These are phyloP conservation scores for Backusella parvicylindrica DNA, from an alignment of 192 early-diverging fungal genomes.

Conservation along the genomic window DNA sequence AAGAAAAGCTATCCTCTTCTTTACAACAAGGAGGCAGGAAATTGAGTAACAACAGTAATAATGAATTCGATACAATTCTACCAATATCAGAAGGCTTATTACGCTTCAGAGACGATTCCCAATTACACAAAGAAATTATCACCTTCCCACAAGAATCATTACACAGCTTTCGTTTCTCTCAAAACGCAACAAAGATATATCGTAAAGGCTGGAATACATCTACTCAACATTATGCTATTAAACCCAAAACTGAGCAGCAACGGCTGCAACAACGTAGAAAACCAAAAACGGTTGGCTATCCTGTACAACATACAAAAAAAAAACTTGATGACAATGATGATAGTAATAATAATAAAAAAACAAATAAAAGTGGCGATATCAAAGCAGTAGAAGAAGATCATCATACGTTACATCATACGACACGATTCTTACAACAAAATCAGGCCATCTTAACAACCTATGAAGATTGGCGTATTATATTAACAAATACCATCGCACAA, in stretches of 20 bases:
- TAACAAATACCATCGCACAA: slow-evolving; percentile 54
- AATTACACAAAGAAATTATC: neutral
- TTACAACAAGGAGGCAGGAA: neutral
- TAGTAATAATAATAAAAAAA: neutral
- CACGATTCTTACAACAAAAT: slow-evolving; percentile 50
- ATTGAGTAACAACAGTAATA: neutral
- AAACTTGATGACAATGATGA: neutral
- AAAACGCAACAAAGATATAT: neutral
- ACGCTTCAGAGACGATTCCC: slow-evolving; percentile 7
- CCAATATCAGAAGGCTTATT: neutral
- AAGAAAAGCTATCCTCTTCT: neutral
- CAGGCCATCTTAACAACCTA: slow-evolving; percentile 60
- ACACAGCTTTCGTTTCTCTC: slow-evolving; percentile 15
- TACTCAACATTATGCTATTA: neutral
- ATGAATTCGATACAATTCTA: neutral
- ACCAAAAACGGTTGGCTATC: neutral
- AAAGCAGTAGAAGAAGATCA: neutral
- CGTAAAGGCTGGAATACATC: neutral
- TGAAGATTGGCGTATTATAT: slow-evolving; percentile 40
- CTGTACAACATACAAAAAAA: neutral
- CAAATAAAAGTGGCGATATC: too few relatives aligned
- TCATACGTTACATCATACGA: slow-evolving; percentile 34
- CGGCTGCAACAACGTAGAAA: neutral
- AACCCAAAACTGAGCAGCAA: neutral
- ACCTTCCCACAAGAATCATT: slow-evolving; percentile 4